phyloP scores from a whole-genome alignment of 129 eudicot species.

The Pittosporum tobira region DNA sequence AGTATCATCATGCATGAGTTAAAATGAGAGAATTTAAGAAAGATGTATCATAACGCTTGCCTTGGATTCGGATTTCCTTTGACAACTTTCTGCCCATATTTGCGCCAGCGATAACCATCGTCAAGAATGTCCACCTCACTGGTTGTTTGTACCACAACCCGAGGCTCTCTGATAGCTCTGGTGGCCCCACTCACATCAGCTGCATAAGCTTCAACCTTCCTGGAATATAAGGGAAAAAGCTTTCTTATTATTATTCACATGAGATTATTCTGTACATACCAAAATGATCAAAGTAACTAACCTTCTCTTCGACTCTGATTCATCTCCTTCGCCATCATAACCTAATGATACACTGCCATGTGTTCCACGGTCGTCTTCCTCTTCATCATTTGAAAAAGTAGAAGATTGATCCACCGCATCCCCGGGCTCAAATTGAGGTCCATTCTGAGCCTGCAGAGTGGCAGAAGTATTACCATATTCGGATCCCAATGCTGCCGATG shows the following conservation, averaged over 20 bases:
- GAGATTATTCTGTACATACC: background rate
- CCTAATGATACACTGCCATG: conserved; percentile 63
- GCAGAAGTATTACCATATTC: background rate
- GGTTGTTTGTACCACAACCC: conserved; percentile 79
- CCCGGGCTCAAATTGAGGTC: conserved; percentile 27
- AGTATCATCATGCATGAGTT: too few relatives aligned
- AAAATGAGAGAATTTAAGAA: too few relatives aligned
- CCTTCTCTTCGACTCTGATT: conserved; percentile 73
- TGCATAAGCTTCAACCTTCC: conserved; percentile 71
- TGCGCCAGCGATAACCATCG: conserved; percentile 91
- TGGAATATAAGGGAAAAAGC: conserved; percentile 14
- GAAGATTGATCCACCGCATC: conserved; percentile 59
- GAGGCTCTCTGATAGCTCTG: conserved; percentile 79
- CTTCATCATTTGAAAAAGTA: conserved; percentile 47
- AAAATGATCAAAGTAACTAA: conserved; percentile 1
- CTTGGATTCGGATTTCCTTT: conserved; percentile 94
- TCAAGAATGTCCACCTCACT: conserved; percentile 85
- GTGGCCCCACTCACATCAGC: conserved; percentile 61
- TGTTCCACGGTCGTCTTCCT: conserved; percentile 53
- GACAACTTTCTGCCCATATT: conserved; percentile 86
- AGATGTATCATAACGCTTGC: conserved; percentile 13
- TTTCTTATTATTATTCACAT: background rate
- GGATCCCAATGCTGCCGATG: conserved; percentile 26
- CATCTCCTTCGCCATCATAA: conserved; percentile 71
- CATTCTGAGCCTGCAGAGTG: conserved; percentile 15